Evolutionary conservation across 768 basidiomycete species (phyloP).

Genomic region (Cystoderma amianthinum): DNA sequence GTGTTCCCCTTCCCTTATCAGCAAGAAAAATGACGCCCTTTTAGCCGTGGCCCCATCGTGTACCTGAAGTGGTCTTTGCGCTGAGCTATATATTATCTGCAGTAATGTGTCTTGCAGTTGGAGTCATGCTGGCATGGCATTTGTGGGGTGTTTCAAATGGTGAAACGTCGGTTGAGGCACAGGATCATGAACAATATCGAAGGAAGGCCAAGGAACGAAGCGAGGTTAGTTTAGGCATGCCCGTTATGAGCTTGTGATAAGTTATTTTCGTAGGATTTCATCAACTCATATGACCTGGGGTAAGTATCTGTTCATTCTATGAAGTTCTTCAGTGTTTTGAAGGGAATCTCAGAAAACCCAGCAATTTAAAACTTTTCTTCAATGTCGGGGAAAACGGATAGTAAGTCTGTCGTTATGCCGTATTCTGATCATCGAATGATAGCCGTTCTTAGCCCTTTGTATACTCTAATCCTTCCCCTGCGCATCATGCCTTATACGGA

Average conservation of each 20-base stretch:
- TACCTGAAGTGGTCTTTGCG: conserved; percentile 66
- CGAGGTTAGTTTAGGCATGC: conserved; percentile 40
- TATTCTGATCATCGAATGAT: neutral
- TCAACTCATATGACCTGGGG: conserved; percentile 92
- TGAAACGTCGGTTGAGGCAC: conserved; percentile 87
- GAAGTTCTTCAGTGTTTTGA: neutral
- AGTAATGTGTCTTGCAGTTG: conserved; percentile 71
- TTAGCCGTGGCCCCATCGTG: conserved; percentile 46
- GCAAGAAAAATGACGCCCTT: neutral
- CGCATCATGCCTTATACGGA: conserved; percentile 78
- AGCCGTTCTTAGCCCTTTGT: conserved; percentile 46
- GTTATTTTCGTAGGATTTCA: conserved; percentile 48
- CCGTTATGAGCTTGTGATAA: neutral
- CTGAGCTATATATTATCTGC: conserved; percentile 69
- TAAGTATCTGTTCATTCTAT: conserved; percentile 18
- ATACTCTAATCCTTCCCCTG: conserved; percentile 79
- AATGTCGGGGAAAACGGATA: conserved; percentile 78
- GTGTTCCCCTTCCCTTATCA: conserved; percentile 3
- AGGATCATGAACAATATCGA: conserved; percentile 79
- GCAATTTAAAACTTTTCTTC: conserved; percentile 82
- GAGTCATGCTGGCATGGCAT: conserved; percentile 69
- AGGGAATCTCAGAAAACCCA: conserved; percentile 30
- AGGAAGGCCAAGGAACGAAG: conserved; percentile 60
- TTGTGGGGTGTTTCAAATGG: conserved; percentile 63
- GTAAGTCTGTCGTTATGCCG: conserved; percentile 40